These are phyloP conservation scores for Ustilago lituana DNA, from an alignment of 1,284 basidiomycete genomes.

Conservation along the genomic window DNA sequence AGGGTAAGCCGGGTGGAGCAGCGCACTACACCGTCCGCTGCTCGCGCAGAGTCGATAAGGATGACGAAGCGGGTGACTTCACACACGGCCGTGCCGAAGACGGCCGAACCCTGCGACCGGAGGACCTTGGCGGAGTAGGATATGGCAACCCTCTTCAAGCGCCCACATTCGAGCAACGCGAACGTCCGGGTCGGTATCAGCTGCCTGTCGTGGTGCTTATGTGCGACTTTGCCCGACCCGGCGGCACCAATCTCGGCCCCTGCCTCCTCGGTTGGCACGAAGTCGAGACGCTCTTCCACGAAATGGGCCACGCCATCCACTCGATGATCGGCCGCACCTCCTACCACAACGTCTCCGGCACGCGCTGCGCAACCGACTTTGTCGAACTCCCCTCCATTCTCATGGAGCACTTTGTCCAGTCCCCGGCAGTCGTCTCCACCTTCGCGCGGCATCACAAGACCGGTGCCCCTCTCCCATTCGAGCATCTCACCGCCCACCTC, in stretches of 20 bases:
- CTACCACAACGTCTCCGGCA: conserved; percentile 97
- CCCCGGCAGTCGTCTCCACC: conserved; percentile 81
- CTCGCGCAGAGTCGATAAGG: conserved; percentile 88
- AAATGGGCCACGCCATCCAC: conserved; percentile 99
- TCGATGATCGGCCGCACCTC: conserved; percentile 99
- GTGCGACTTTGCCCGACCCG: conserved; percentile 83
- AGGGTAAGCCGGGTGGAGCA: conserved; percentile 87
- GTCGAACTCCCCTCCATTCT: conserved; percentile 97
- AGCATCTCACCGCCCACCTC: conserved; percentile 70
- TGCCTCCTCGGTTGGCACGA: conserved; percentile 90
- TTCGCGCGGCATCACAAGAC: conserved; percentile 75
- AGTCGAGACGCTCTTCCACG: conserved; percentile 93
- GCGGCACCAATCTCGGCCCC: conserved; percentile 75
- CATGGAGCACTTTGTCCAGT: conserved; percentile 94
- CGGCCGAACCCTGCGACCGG: conserved; percentile 17
- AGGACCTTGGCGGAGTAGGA: conserved; percentile 28
- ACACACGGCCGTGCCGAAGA: conserved; percentile 69
- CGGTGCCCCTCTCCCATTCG: conserved; percentile 76
- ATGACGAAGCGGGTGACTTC: conserved; percentile 79
- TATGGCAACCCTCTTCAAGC: conserved; percentile 53
- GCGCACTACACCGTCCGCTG: conserved; percentile 98
- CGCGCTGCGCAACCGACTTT: conserved; percentile 98
- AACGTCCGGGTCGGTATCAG: conserved; percentile 73
- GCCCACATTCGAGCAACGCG: conserved; percentile 69
- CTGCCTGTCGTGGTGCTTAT: conserved; percentile 89